phyloP scores from a whole-genome alignment of 2,329 filamentous ascomycete genomes.

The Aspergillus sp. region DNA sequence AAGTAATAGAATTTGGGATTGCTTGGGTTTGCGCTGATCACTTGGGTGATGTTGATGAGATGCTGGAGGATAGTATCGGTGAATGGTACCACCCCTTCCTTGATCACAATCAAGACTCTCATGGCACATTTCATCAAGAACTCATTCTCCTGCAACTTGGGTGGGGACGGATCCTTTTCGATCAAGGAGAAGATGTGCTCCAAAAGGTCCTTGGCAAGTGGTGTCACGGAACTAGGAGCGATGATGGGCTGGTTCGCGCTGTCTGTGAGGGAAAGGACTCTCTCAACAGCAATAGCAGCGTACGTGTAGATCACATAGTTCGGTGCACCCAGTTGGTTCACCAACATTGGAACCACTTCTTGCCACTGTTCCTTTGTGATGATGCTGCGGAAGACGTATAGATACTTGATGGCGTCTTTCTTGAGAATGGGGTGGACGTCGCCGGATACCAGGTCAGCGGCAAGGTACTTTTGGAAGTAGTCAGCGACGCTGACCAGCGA shows the following conservation, averaged over 20 bases:
- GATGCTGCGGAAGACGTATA: constrained; percentile 95
- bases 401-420: constrained; percentile 96
- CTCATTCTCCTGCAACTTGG: constrained; percentile 98
- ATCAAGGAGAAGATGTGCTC: constrained; percentile 89
- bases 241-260: constrained; percentile 75
- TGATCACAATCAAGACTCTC: constrained; percentile 92
- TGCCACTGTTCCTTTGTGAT: constrained; percentile 90
- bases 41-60: constrained; percentile 82
- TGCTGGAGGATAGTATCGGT: constrained; percentile 77
- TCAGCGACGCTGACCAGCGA: constrained; percentile 83
- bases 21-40: constrained; percentile 92
- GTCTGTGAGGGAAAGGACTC: constrained; percentile 80
- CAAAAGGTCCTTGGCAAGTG: constrained; percentile 79
- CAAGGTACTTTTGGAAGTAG: constrained; percentile 92
- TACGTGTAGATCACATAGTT: constrained; percentile 99
- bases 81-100: constrained; percentile 72
- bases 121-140: constrained; percentile 99
- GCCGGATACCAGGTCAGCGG: constrained; percentile 75
- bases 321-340: constrained; percentile 82
- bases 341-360: constrained; percentile 80
- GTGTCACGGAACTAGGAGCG: constrained; percentile 71
- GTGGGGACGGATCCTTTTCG: constrained; percentile 75
- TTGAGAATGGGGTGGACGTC: constrained; percentile 80
- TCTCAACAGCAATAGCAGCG: constrained; percentile 92
- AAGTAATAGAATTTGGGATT: constrained; percentile 99